Conservation (phyloP, 768 basidiomycete genomes). For the Psilocybe cyanescens region DNA sequence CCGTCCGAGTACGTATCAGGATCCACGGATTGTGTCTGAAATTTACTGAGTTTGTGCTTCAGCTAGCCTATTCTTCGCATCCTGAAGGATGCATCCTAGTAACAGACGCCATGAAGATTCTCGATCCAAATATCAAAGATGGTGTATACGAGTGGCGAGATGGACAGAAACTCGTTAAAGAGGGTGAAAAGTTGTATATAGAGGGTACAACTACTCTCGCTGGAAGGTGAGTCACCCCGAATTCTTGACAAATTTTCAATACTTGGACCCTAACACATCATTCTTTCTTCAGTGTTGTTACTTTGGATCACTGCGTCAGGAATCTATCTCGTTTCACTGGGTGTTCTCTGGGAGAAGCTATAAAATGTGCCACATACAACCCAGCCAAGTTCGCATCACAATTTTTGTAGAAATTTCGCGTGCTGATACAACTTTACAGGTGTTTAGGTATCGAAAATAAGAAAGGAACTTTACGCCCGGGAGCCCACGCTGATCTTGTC, state of each 20-base stretch:
- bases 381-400: constrained; percentile 66
- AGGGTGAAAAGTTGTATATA: constrained; percentile 79
- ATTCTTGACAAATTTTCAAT: too few species aligned
- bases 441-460: constrained; percentile 77
- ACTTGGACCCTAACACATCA: too few species aligned
- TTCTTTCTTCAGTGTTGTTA: constrained; percentile 60
- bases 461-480: constrained; percentile 81
- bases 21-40: not conserved
- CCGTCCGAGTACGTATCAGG: constrained; percentile 67
- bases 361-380: constrained; percentile 85
- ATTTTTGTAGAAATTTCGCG: not conserved
- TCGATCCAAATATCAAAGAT: constrained; percentile 84
- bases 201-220: constrained; percentile 89
- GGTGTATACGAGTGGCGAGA: constrained; percentile 91
- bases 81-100: constrained; percentile 88
- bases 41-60: constrained; percentile 1
- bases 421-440: constrained; percentile 34
- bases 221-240: constrained; percentile 61
- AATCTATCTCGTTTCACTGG: constrained; percentile 87
- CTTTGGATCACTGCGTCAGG: constrained; percentile 82
- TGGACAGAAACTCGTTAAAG: constrained; percentile 77
- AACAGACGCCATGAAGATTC: constrained; percentile 87
- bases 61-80: constrained; percentile 84
- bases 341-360: constrained; percentile 80
- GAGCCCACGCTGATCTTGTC: constrained; percentile 84